These are phyloP conservation scores for Scheffersomyces lignosus DNA, from an alignment of 805 yeast genomes.

Conservation along the genomic window DNA sequence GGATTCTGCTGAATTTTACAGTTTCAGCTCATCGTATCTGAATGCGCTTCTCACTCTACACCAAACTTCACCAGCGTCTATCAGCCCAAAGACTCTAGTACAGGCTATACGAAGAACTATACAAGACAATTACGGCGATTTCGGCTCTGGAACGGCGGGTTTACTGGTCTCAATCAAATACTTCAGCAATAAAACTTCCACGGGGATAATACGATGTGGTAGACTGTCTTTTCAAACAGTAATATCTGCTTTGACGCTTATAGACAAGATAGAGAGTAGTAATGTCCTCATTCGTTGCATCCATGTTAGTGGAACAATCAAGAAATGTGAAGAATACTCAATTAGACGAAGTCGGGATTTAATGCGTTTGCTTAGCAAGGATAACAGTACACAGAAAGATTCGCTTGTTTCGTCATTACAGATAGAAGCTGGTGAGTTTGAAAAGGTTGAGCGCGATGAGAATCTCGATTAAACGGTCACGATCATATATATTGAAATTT, in stretches of 20 bases:
- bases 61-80: constrained; percentile 46
- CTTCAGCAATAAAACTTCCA: constrained; percentile 76
- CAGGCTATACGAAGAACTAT: constrained; percentile 56
- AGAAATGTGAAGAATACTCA: constrained; percentile 74
- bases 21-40: constrained; percentile 30
- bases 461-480: background rate
- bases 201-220: constrained; percentile 80
- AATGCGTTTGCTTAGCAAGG: constrained; percentile 22
- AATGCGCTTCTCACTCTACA: constrained; percentile 49
- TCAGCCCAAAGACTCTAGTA: constrained; percentile 52
- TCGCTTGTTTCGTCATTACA: background rate
- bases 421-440: background rate
- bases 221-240: constrained; percentile 62
- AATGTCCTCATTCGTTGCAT: constrained; percentile 58
- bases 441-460: background rate
- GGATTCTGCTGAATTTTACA: constrained; percentile 12
- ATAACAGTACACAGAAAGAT: background rate
- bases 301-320: constrained; percentile 84
- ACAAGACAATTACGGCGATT: constrained; percentile 72
- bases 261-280: constrained; percentile 49
- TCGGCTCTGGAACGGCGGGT: constrained; percentile 66
- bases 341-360: constrained; percentile 46
- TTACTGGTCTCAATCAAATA: constrained; percentile 67
- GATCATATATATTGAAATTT: too few relatives aligned
- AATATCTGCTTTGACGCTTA: constrained; percentile 64